Evolutionary conservation across 176 grass and related monocot species (phyloP), one percentile per base, ranked within the genome.

Genomic region (Cenchrus fungigraminus): DNA sequence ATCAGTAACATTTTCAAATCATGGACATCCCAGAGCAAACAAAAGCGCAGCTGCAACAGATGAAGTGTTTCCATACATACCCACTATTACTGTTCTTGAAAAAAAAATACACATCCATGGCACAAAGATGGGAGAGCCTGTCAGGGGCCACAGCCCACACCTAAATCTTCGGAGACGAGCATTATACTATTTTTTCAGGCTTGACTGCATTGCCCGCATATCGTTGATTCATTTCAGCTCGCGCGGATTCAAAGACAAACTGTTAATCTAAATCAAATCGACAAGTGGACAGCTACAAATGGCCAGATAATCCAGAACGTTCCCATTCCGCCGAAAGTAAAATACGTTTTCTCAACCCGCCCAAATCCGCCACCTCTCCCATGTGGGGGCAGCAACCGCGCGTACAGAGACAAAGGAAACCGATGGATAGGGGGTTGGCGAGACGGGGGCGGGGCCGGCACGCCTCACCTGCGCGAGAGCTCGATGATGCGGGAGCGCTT

Each of bases 401-500:
- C 20, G 22, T 9, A 3, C 32, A 4, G 20, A 4, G 7, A 11
- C 14, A 4, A 20, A 2, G 32, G 8, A 16, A 2, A 9, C 20
- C 5, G 43, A 51, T n/a, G 8, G 8, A 6, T 32, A 3, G 0
- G 13, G 0, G 34, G 64, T 4, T 13, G 71, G 9, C n/a, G 60
- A 74, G 25, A 58, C 4, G 34, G 17, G 3, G 47, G 22, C 62
- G n/a, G 4, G 29, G 77, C 22, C 22, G 22, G 59, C 15, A 52
- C 9, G 52, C 12, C 61, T 37, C 80, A 99, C 97, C 94, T 90
- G 84, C 93, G 88, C 31, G 97, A 99, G 78, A 96, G 91, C 79
- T 99, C 91, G 79, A 99, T 94, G 91, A 99, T 94, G 83, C 91
- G 93, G 12, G 97, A 86, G 78, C 91, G 90, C 90, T 86, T 96